Conservation (phyloP, 176 grass and related monocot genomes). For the Aegilops speltoides region DNA sequence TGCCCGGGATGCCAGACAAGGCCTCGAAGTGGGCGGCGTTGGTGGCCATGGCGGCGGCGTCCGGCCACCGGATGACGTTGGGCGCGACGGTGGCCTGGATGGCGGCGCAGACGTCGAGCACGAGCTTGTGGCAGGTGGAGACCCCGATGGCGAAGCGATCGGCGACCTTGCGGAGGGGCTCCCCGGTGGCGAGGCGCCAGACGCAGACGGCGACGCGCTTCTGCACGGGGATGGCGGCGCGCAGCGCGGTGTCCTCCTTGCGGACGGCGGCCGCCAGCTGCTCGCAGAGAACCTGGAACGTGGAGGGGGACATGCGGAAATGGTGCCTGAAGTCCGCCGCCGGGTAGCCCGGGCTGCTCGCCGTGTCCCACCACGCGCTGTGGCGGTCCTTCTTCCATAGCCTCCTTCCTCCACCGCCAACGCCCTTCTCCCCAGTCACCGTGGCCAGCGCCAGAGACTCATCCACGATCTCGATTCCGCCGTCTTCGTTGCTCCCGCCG, state of each 20-base stretch:
- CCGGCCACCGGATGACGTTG: slow-evolving; percentile 57
- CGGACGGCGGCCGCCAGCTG: slow-evolving; percentile 56
- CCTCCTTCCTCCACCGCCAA: slow-evolving; percentile 34
- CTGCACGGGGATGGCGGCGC: slow-evolving; percentile 73
- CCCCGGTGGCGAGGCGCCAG: slow-evolving; percentile 77
- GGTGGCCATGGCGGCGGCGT: not conserved
- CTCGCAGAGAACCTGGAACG: slow-evolving; percentile 69
- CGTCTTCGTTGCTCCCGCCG: slow-evolving; percentile 16
- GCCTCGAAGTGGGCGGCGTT: slow-evolving; percentile 34
- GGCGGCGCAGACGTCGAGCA: slow-evolving; percentile 83
- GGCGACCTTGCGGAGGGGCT: slow-evolving; percentile 65
- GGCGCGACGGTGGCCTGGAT: slow-evolving; percentile 69
- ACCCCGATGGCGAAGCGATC: slow-evolving; percentile 85
- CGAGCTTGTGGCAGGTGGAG: slow-evolving; percentile 88
- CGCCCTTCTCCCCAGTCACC: not conserved
- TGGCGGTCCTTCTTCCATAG: slow-evolving; percentile 72
- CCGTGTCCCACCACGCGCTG: slow-evolving; percentile 73
- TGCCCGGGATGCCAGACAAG: slow-evolving; percentile 52
- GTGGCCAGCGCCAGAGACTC: not conserved
- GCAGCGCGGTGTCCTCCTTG: slow-evolving; percentile 90
- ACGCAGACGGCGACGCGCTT: slow-evolving; percentile 86
- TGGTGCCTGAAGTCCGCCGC: slow-evolving; percentile 67
- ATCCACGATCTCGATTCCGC: not conserved
- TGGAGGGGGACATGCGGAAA: slow-evolving; percentile 73
- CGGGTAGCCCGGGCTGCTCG: slow-evolving; percentile 51